phyloP scores from a whole-genome alignment of 2,329 filamentous ascomycete species.

The Onygenales sp. region DNA sequence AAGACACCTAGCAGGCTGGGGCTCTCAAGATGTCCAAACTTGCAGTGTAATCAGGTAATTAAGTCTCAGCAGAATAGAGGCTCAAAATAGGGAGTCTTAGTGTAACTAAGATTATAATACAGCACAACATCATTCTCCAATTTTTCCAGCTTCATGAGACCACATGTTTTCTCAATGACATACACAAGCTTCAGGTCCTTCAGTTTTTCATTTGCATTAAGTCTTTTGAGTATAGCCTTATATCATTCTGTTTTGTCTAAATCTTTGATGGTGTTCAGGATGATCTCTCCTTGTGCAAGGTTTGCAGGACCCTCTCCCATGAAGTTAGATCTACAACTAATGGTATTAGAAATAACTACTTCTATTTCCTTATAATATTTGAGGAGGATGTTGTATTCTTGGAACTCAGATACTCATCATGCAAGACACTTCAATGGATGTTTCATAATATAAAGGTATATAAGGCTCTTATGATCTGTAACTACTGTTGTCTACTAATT shows the following conservation, averaged over 20 bases:
- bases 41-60: too few relatives aligned
- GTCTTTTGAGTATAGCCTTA: background rate
- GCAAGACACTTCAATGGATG: background rate
- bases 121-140: too few relatives aligned
- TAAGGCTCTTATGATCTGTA: background rate
- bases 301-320: background rate
- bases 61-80: too few relatives aligned
- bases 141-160: too few relatives aligned
- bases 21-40: too few relatives aligned
- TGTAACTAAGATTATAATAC: too few relatives aligned
- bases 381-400: background rate
- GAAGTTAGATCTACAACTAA: background rate
- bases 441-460: background rate
- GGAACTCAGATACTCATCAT: background rate
- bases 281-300: background rate
- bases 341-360: background rate
- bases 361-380: background rate
- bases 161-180: too few relatives aligned
- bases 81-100: too few relatives aligned
- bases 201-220: background rate
- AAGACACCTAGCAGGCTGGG: too few relatives aligned
- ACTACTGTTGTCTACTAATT: background rate
- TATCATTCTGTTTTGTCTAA: background rate
- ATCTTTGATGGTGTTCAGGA: background rate
- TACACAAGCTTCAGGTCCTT: too few relatives aligned